Evolutionary conservation across 768 basidiomycete genomes (phyloP), one percentile per base, ranked within the genome.

Genomic region (Vararia minispora): DNA sequence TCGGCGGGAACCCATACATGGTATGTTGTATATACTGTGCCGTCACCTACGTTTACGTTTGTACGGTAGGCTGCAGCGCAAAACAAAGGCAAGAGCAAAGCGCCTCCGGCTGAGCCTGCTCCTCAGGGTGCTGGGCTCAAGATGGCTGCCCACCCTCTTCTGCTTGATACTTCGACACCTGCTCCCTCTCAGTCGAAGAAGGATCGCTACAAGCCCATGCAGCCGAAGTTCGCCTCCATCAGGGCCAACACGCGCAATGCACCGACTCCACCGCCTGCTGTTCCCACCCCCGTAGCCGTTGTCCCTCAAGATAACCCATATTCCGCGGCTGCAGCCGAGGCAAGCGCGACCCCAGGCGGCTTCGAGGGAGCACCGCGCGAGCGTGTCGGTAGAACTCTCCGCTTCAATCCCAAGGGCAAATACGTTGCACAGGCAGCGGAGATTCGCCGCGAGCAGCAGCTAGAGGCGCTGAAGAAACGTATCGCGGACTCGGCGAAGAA

Each of bases 161-260:
- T 94, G 18, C 66, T 91, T 26, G 87, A 90, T 31, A 70, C 65
- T 4, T n/a, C n/a, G n/a, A 71, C 79, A 0, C 64, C 72, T 6
- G 52, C 62, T 3, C 62, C 69, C 3, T 72, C 70, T 3, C 79
- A 79, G 58, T 79, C 79, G 20, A 86, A 85, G 61, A 89, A 92
- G 58, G 88, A 95, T 58, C 65, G 84, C 44, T 95, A 95, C 61
- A 94, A 92, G 56, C 90, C 94, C 13, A 97, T 99, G 92, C 91
- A 92, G 46, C 95, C 95, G 35, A 99, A 99, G 59, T 99, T 98
- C 58, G 87, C 92, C 0, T 88, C 89, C 3, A 91, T 94, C 59
- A 90, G 83, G 70, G 85, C 85, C 5, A 92, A 94, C 49, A 71
- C 72, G 7, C 76, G 87, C n/a, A 82, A 76, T 42, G 67, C 67